These are phyloP conservation scores for Hypoxylon sp. DNA, from an alignment of 2,329 filamentous ascomycete genomes.

Conservation along the genomic window DNA sequence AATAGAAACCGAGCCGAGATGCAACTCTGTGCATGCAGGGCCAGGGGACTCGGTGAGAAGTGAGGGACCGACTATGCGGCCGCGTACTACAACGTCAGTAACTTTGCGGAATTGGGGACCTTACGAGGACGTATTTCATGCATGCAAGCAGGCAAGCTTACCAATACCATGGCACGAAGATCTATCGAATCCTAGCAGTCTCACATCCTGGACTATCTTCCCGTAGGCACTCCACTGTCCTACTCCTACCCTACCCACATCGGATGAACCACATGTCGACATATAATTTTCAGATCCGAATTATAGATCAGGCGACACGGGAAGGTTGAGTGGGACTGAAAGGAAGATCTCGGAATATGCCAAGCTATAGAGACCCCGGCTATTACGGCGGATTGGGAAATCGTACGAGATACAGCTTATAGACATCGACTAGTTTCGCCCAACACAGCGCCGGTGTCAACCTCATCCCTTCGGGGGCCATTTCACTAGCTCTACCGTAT, in stretches of 20 bases:
- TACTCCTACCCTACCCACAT: conserved; percentile 18
- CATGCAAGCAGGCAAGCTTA: conserved; percentile 40
- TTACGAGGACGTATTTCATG: conserved; percentile 31
- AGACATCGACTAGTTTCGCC: conserved; percentile 22
- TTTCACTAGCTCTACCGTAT: conserved; percentile 4
- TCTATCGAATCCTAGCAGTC: conserved; percentile 11
- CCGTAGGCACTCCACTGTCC: conserved; percentile 16
- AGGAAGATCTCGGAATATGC: conserved; percentile 31
- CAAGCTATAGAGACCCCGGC: conserved; percentile 32
- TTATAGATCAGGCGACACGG: conserved; percentile 29
- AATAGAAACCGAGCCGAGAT: conserved; percentile 49
- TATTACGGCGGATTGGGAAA: conserved; percentile 31
- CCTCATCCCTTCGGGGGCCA: not conserved
- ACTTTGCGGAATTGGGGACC: conserved; percentile 27
- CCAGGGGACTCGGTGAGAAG: conserved; percentile 37
- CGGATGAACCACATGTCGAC: conserved; percentile 26
- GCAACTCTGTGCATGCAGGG: conserved; percentile 48
- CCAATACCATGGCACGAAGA: conserved; percentile 36
- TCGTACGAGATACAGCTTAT: conserved; percentile 37
- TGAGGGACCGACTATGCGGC: conserved; percentile 43
- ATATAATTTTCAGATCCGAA: conserved; percentile 24
- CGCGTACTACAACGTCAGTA: conserved; percentile 43
- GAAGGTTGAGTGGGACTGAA: conserved; percentile 20
- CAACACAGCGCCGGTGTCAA: conserved; percentile 9
- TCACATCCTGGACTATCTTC: conserved; percentile 20